Evolutionary conservation across 2,329 filamentous ascomycete genomes (phyloP), one percentile per base, ranked within the genome.

Genomic region (Penicillium sp.): DNA sequence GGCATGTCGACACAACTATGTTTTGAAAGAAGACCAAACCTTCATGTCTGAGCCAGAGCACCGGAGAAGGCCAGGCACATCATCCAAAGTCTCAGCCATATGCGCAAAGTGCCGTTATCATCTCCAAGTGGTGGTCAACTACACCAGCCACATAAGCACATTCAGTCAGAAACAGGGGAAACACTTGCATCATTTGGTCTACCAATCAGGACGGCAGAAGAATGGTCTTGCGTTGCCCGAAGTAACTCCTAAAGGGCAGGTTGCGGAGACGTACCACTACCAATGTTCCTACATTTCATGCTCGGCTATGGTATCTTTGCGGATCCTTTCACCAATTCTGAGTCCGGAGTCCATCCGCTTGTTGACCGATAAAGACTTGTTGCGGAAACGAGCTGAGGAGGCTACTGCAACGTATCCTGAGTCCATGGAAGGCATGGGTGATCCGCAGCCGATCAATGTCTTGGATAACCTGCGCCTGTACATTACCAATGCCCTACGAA

Each of bases 81-180:
- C 77, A 45, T 85, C 82, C 66, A 83, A 79, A 60, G 75, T 87
- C 29, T 81, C 85, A 16, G 79, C 84, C 4, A 79, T 84, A 60
- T 90, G 87, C 70, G 72, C 77, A 53, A 77, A 75, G 56, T 90
- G 87, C 67, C 81, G 83, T 49, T 78, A 79, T 64, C 86, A 89
- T 70, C 73, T 88, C 41, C 79, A 85, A 60, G 67, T 89, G 23
- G 72, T 74, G 12, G 77, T 86, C 34, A 78, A 81, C 56, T 83
- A 82, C 60, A 74, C 73, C 13, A 67, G 74, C n/a, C 68, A 66
- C 45, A 69, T 70, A 32, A 70, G 65, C 47, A 65, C 67, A 40
- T 72, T 77, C 6, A 83, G 80, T 61, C 79, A 81, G 4, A 78
- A 75, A 50, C 34, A 45, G 23, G 71, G 78, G 1, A 79, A 77